Evolutionary conservation across 106 monocot species (phyloP).

Genomic region (Dioscorea dumetorum): DNA sequence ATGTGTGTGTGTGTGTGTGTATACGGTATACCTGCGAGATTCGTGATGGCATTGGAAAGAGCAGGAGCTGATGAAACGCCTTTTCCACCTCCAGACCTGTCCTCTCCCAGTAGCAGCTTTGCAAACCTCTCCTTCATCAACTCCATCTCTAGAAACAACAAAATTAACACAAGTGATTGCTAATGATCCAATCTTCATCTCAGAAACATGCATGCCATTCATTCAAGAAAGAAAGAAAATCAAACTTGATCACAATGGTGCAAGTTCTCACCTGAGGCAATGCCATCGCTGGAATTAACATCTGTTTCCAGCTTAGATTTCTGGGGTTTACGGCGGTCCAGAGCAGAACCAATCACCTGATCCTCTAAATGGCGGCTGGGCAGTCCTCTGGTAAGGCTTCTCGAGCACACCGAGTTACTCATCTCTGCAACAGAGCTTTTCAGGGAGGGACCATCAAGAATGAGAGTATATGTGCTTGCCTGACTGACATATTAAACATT

Average conservation of each 20-base stretch:
- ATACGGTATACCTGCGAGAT: constrained; percentile 28
- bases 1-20: background rate
- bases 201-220: too few relatives aligned
- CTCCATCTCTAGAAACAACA: constrained; percentile 20
- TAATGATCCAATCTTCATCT: too few relatives aligned
- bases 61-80: constrained; percentile 61
- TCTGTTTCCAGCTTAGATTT: constrained; percentile 24
- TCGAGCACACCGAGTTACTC: constrained; percentile 6
- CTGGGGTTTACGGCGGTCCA: constrained; percentile 16
- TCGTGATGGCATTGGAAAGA: constrained; percentile 51
- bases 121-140: constrained; percentile 42
- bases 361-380: constrained; percentile 8
- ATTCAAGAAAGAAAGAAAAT: background rate
- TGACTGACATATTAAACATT: constrained; percentile 10
- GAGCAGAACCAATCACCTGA: constrained; percentile 26
- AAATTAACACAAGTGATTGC: background rate
- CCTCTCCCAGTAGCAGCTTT: constrained; percentile 54
- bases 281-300: constrained; percentile 8
- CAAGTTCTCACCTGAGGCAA: constrained; percentile 13
- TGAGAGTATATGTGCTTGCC: constrained; percentile 30
- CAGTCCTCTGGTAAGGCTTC: constrained; percentile 22
- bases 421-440: background rate
- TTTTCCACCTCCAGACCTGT: constrained; percentile 57
- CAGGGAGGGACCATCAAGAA: constrained; percentile 3
- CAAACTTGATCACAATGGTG: background rate